Evolutionary conservation across 2,329 filamentous ascomycete genomes (phyloP), one percentile per base, ranked within the genome.

Genomic region (Drechslera avenae): DNA sequence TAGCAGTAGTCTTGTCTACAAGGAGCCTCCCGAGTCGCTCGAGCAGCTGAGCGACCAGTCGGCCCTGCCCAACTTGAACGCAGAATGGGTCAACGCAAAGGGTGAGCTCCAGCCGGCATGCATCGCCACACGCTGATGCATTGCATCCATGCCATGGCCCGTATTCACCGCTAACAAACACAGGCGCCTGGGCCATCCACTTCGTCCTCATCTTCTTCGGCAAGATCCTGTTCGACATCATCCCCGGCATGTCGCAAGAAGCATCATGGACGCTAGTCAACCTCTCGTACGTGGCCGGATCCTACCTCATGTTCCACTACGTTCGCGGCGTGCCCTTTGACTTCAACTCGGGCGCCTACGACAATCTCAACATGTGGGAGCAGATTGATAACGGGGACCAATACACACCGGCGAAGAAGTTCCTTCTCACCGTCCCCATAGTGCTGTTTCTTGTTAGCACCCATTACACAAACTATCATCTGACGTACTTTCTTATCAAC

Each of bases 281-380:
- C 77, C 96, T 97, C 75, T 91, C 91, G 43, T 99, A 99, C 83
- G 97, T 97, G 92, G 89, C 94, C 69, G 92, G 91, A 68, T 97
- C 93, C 34, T 99, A 97, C 76, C 85, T 99, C 76, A 99, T 99
- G 94, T 99, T 99, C 78, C 94, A 99, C 78, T 96, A 91, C 82
- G 94, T 99, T 64, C 91, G 93, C 72, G 94, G 94, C 64, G 91
- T 97, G 39, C 94, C 94, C 5, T 99, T 99, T 72, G 94, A 99
- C 76, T 99, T 99, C 83, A 99, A 99, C 73, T 88, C 90, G 49
- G 94, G 94, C 52, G 94, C 94, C 64, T 99, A 97, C 76, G 94
- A 99, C 81, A 97, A 99, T 76, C 83, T 99, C 71, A 99, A 97
- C 79, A 97, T 99, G 94, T 99, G 94, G 94, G 94, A 99, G 80